phyloP scores from a whole-genome alignment of 345 rosid genomes.

The Gossypium bickii region DNA sequence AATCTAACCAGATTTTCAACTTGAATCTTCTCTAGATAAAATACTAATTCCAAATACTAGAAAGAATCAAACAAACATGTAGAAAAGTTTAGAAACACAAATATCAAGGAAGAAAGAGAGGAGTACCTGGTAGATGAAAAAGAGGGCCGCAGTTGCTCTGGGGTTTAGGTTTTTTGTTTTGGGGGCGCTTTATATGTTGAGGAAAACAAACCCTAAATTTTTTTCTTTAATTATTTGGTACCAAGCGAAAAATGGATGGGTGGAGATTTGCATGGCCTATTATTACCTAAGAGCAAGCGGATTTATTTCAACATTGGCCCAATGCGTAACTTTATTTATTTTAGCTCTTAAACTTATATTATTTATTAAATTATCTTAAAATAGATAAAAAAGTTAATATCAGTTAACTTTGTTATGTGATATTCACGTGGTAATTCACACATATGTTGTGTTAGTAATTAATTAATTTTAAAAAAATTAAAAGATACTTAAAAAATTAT shows the following conservation, averaged over 20 bases:
- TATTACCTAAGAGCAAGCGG: background rate
- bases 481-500: no score
- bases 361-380: no score
- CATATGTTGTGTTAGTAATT: no score
- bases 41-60: background rate
- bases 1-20: background rate
- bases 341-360: fast-evolving
- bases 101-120: background rate
- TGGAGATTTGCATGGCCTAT: background rate
- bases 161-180: background rate
- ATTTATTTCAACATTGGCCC: background rate
- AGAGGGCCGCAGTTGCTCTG: background rate
- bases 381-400: no score
- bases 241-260: background rate
- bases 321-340: no score
- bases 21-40: background rate
- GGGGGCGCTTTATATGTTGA: background rate
- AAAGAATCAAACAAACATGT: no score
- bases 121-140: background rate
- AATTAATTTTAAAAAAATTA: no score
- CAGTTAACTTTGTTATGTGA: no score
- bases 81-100: background rate
- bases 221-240: background rate
- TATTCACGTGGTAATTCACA: fast-evolving
- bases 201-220: background rate